A percentile compares a stretch with the other conserved stretches of the same genome.
phyloP scores from a whole-genome alignment of 83 land plant genomes.

The Picea abies region DNA sequence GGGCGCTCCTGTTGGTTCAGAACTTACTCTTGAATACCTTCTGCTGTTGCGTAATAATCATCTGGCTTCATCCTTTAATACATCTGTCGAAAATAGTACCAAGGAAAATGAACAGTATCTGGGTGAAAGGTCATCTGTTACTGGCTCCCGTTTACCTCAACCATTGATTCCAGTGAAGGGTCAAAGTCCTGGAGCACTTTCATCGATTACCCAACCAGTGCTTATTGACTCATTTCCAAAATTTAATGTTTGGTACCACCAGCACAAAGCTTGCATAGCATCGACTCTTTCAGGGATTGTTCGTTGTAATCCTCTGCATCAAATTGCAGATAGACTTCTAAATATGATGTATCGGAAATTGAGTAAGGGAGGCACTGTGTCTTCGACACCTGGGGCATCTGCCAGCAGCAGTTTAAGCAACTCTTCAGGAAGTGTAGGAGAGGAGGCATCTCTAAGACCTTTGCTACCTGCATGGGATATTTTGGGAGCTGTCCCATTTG shows the following conservation, averaged over 20 bases:
- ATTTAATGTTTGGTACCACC: conserved; percentile 76
- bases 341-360: conserved; percentile 83
- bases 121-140: too few relatives aligned
- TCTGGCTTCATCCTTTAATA: conserved; percentile 18
- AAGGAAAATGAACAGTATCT: not conserved
- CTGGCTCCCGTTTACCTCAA: too few relatives aligned
- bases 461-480: conserved; percentile 91
- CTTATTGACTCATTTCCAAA: conserved; percentile 83
- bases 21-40: conserved; percentile 72
- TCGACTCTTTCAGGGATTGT: conserved; percentile 82
- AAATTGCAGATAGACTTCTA: conserved; percentile 72
- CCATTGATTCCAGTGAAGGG: conserved; percentile 11
- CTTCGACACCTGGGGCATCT: conserved; percentile 42
- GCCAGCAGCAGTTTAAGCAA: conserved; percentile 44
- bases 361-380: conserved; percentile 43
- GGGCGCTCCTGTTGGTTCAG: conserved; percentile 35
- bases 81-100: conserved; percentile 4
- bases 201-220: conserved; percentile 37
- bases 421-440: conserved; percentile 52
- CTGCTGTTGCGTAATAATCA: conserved; percentile 58
- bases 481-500: conserved; percentile 87
- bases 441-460: conserved; percentile 67
- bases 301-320: conserved; percentile 71
- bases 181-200: not conserved
- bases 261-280: conserved; percentile 83